A percentile compares a stretch with the other conserved stretches of the same genome.
phyloP scores from a whole-genome alignment of 2,329 filamentous ascomycete genomes.

The Colletotrichum trifolii region DNA sequence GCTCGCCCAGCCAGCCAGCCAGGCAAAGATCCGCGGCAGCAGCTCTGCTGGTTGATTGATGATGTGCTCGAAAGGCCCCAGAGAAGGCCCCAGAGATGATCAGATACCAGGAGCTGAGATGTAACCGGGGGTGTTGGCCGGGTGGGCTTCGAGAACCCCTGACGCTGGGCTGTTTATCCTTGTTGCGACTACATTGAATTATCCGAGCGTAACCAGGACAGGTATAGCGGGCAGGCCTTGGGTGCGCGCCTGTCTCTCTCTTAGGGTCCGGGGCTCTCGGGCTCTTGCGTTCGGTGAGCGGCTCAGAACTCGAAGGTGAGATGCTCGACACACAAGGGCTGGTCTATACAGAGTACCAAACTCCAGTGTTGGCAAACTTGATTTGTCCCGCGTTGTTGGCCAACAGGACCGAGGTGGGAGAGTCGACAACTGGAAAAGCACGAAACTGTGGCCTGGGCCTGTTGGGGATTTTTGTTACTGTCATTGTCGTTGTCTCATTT shows the following conservation, averaged over 20 bases:
- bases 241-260: too few species aligned
- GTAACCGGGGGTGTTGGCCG: conserved; percentile 3
- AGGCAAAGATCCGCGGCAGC: conserved; percentile 14
- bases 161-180: not conserved
- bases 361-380: too few species aligned
- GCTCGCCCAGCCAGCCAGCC: conserved; percentile 3
- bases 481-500: conserved; percentile 1
- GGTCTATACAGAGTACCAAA: too few species aligned
- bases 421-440: not conserved
- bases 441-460: not conserved
- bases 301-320: too few species aligned
- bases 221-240: conserved; percentile 8
- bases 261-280: too few species aligned
- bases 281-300: too few species aligned
- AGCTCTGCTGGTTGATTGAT: conserved; percentile 28
- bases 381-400: not conserved
- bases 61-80: conserved; percentile 15
- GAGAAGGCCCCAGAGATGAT: conserved; percentile 10
- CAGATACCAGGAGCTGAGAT: conserved; percentile 9
- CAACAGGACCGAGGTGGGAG: not conserved
- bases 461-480: conserved; percentile 6
- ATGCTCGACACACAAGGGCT: not conserved
- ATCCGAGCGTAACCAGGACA: conserved; percentile 16
- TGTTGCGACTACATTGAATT: conserved; percentile 18
- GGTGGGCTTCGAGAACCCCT: conserved; percentile 14